These are phyloP conservation scores for Lentinula sp. DNA, from an alignment of 768 basidiomycete species.

Conservation along the genomic window DNA sequence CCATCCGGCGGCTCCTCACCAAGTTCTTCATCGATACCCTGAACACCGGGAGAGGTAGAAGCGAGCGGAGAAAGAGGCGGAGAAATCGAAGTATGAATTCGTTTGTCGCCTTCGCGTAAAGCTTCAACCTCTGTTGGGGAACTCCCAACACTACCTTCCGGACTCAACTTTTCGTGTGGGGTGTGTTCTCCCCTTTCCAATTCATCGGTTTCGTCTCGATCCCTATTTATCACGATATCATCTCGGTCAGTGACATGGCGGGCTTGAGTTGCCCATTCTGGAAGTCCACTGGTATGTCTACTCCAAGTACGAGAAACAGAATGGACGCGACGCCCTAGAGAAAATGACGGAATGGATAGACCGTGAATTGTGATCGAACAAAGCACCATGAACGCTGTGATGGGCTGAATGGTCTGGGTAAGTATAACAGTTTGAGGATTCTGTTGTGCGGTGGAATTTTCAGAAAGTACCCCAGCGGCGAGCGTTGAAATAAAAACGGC, in stretches of 20 bases:
- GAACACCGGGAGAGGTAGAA: not conserved
- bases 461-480: conserved; percentile 55
- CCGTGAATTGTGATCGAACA: conserved; percentile 86
- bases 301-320: conserved; percentile 71
- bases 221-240: conserved; percentile 63
- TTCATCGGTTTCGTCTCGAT: conserved; percentile 44
- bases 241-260: conserved; percentile 50
- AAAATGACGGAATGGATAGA: conserved; percentile 91
- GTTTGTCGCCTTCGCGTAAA: not conserved
- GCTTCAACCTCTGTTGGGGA: not conserved
- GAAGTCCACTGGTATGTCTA: conserved; percentile 38
- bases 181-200: conserved; percentile 6
- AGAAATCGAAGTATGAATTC: not conserved
- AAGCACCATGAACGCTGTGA: conserved; percentile 92
- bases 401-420: conserved; percentile 78
- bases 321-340: conserved; percentile 88
- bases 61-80: not conserved
- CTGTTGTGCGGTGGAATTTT: conserved; percentile 23
- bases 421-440: conserved; percentile 59
- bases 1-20: conserved; percentile 42
- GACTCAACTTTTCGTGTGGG: conserved; percentile 12
- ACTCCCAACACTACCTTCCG: not conserved
- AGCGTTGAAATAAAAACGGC: conserved; percentile 92
- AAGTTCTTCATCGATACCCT: not conserved
- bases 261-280: conserved; percentile 61